A percentile compares a stretch with the other conserved stretches of the same genome.
Conservation (phyloP, 2,329 filamentous ascomycete species). For the Trichoderma sp. region DNA sequence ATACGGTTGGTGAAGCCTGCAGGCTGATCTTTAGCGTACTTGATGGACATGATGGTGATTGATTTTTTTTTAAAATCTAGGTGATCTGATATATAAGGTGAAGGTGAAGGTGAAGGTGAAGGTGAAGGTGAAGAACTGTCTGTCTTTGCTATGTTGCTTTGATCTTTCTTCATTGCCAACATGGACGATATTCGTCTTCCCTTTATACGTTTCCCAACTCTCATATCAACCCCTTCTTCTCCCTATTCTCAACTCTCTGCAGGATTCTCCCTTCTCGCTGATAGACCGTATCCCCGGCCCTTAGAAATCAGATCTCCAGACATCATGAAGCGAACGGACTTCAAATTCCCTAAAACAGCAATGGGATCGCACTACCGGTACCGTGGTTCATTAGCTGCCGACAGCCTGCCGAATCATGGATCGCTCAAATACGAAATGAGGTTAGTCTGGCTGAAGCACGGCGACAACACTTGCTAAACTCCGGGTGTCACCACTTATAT, state of each 20-base stretch:
- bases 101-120: no score
- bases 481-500: background rate
- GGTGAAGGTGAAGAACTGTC: background rate
- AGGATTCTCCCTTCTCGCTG: background rate
- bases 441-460: background rate
- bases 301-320: background rate
- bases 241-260: background rate
- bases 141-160: background rate
- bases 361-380: background rate
- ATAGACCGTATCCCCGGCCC: background rate
- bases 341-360: background rate
- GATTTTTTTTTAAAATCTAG: background rate
- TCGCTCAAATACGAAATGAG: constrained; percentile 12
- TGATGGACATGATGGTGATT: constrained; percentile 24
- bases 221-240: background rate
- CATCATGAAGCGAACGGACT: background rate
- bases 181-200: background rate
- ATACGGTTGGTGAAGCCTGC: constrained; percentile 41
- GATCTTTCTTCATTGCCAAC: background rate
- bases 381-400: background rate
- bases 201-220: background rate
- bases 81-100: background rate
- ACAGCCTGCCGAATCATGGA: constrained; percentile 8
- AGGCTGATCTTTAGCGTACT: constrained; percentile 38
- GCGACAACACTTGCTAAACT: background rate